These are phyloP conservation scores for Hericium coralloides DNA, from an alignment of 768 basidiomycete genomes.

Conservation along the genomic window DNA sequence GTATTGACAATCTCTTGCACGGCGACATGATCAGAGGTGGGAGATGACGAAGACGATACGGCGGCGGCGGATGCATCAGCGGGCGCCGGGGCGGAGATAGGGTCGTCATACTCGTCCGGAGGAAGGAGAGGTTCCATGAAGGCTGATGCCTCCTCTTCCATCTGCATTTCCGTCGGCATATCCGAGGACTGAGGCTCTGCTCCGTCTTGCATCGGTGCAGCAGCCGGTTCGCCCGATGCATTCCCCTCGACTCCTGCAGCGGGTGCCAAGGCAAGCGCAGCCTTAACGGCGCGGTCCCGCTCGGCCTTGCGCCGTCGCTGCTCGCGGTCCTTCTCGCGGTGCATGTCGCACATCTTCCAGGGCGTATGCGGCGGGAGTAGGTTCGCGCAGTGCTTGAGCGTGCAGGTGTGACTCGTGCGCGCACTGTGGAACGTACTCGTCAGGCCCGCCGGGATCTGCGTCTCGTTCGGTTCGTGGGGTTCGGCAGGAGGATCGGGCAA, in stretches of 20 bases:
- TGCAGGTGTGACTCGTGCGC: constrained; percentile 30
- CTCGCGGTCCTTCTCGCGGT: constrained; percentile 29
- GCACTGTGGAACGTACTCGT: constrained; percentile 2
- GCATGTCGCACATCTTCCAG: constrained; percentile 42
- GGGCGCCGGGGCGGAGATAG: neutral
- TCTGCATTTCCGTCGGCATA: neutral
- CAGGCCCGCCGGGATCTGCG: constrained; percentile 23
- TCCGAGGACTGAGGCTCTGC: neutral
- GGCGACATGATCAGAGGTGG: neutral
- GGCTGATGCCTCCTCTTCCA: neutral
- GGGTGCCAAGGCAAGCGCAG: neutral
- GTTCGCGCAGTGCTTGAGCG: constrained; percentile 33
- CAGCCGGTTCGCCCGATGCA: neutral
- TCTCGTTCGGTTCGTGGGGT: constrained; percentile 2
- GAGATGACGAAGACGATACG: neutral
- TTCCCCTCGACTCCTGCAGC: neutral
- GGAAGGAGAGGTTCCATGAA: constrained; percentile 13
- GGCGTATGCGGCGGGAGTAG: constrained; percentile 32
- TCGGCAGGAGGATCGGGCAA: neutral
- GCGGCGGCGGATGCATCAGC: neutral
- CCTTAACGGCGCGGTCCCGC: constrained; percentile 12
- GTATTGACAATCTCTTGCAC: neutral
- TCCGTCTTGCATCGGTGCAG: neutral
- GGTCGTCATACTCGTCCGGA: neutral
- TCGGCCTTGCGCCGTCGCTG: constrained; percentile 22